Evolutionary conservation across 495 filamentous ascomycete genomes (phyloP), one percentile per base, ranked within the genome.

Genomic region (Melanomma pulvis-pyrius): DNA sequence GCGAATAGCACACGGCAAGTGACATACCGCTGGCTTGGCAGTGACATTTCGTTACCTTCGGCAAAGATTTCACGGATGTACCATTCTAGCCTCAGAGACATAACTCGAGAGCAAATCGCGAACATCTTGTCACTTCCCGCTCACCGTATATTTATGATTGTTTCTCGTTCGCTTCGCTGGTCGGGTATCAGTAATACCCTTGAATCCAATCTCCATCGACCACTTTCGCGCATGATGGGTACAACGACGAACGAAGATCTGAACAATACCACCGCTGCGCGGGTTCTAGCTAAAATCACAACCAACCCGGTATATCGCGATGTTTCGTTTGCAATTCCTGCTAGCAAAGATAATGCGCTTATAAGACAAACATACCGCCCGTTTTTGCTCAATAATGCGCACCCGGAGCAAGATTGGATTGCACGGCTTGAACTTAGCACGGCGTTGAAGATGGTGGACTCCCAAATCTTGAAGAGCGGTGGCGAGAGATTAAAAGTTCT

Each of bases 401-500:
- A 82, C 62, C 79, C 81, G 69, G 81, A 85, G 79, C 88, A 88
- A 78, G 79, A 83, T 75, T 88, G 80, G 81, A 73, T 89, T 44
- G 74, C 75, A 6, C 64, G 73, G 53, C 75, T 90, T 1, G 87
- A 90, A 66, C 73, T 90, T 7, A 75, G 74, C n/a, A 84, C 83
- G 2, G 83, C 74, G 4, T 63, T 82, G 15, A 74, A 82, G 56
- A 80, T 90, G 74, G 83, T 82, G 0, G 76, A 80, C 44, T 65
- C 77, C 9, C 79, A 82, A 62, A 59, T 81, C 70, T 80, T 78
- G 70, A 81, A 76, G 4, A 11, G 32, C 41, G 76, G 71, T 86
- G 51, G 63, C 29, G 69, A 82, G 12, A 74, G 87, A 19, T 63
- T 89, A 12, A 86, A 82, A 60, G 81, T 90, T 3, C 74, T 90